These are phyloP conservation scores for Dothideomycetidae sp. DNA, from an alignment of 2,329 filamentous ascomycete genomes.

Conservation along the genomic window DNA sequence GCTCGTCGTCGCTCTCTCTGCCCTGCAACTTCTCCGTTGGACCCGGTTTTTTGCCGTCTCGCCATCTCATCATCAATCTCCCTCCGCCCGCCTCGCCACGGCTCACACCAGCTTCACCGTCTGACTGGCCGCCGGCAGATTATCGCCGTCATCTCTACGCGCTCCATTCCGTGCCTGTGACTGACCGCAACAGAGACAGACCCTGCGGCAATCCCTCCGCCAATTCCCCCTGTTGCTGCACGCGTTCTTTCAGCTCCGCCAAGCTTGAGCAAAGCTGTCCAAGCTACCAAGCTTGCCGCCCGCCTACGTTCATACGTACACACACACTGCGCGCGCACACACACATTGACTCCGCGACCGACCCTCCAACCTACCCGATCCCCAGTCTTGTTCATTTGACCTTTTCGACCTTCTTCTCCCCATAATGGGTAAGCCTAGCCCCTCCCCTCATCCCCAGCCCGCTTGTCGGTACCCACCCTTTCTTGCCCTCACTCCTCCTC, in stretches of 20 bases:
- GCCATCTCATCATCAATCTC: not conserved
- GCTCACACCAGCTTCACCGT: not conserved
- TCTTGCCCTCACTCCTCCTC: conserved; percentile 10
- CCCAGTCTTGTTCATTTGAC: not conserved
- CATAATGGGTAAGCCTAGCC: conserved; percentile 12
- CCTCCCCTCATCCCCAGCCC: conserved; percentile 8
- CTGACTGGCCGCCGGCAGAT: not conserved
- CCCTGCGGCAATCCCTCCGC: too few relatives aligned
- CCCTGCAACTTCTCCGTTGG: too few relatives aligned
- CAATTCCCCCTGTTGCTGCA: not conserved
- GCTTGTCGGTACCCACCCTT: conserved; percentile 4
- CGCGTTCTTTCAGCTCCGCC: not conserved
- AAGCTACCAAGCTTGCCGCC: not conserved
- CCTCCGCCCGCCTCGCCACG: not conserved
- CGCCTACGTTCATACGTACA: too few relatives aligned
- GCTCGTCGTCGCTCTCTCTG: too few relatives aligned
- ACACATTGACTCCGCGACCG: not conserved
- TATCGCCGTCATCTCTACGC: not conserved
- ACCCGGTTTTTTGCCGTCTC: not conserved
- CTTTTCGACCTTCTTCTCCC: conserved; percentile 3
- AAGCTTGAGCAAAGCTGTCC: not conserved
- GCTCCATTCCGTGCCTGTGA: not conserved
- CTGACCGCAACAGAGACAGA: too few relatives aligned
- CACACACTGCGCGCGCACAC: not conserved
- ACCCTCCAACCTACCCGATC: not conserved